Evolutionary conservation across 192 early-diverging fungal genomes (phyloP), one percentile per base, ranked within the genome.

Genomic region (Lobosporangium transversale): DNA sequence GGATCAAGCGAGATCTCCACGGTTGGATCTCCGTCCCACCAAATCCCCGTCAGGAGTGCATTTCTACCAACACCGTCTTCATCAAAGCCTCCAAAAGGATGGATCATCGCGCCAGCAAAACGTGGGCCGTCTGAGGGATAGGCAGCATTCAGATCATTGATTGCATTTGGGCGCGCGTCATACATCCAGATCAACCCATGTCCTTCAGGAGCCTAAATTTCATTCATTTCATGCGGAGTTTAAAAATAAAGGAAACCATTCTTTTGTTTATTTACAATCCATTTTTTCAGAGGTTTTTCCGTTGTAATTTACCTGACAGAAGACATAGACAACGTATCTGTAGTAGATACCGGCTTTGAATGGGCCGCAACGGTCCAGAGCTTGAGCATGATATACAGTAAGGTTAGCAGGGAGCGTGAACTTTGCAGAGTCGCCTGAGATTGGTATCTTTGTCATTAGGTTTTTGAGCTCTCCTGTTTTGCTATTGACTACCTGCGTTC

Each of bases 391-490:
- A 14, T 45, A 53, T 0, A 58, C 18, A 10, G 26, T 24, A 11
- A 52, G 24, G 15, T 50, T 31, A 6, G 20, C 0, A 20, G 40
- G 43, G 7, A 32, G 52, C 30, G 12, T n/a, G 52, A 66, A 55
- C 6, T 24, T 47, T 14, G 18, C 11, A 8, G 55, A 45, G 24
- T 37, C 17, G 1, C 65, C 54, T 0, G 53, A 30, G 7, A 68
- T 31, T 14, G 66, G 66, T 40, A 68, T 68, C 66, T 50, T 42
- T 10, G 66, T 59, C 24, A 68, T 7, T 10, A 47, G 45, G 21
- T 55, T 52, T 14, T 36, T 44, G 27, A 68, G 66, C n/a, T 40
- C 7, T 36, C 66, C 66, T 43, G 66, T 68, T 45, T 24, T 59
- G 57, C 59, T 68, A 42, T 68, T 68, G 48, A 15, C 57, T 32